phyloP scores from a whole-genome alignment of 2,329 filamentous ascomycete genomes.

The Chaetomium sp. region DNA sequence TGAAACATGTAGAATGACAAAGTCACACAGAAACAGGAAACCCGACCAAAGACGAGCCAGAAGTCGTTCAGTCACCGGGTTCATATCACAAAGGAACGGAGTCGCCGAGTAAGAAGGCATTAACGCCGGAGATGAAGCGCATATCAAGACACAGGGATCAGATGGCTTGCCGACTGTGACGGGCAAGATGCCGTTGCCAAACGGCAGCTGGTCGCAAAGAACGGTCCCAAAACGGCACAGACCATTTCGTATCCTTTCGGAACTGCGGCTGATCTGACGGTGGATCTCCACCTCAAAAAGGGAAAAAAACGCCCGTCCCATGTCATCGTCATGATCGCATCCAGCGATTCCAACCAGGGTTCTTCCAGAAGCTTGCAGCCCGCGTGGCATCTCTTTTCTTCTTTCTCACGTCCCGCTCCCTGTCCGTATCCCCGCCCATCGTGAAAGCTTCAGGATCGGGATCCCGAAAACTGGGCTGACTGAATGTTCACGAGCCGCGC shows the following conservation, averaged over 20 bases:
- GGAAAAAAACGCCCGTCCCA: too few relatives aligned
- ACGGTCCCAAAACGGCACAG: conserved; percentile 1
- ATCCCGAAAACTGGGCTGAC: conserved; percentile 13
- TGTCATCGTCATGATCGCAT: background rate
- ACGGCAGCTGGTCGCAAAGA: background rate
- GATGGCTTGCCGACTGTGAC: background rate
- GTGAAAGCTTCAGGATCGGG: conserved; percentile 6
- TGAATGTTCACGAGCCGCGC: background rate
- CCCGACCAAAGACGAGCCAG: background rate
- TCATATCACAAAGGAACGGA: conserved; percentile 1
- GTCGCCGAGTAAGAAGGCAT: conserved; percentile 25
- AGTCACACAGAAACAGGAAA: conserved; percentile 8
- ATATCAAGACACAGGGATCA: conserved; percentile 21
- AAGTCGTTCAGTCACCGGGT: background rate
- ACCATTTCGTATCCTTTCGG: background rate
- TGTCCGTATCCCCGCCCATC: background rate
- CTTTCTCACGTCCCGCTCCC: background rate
- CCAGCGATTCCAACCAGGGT: background rate
- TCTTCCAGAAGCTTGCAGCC: background rate
- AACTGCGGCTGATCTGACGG: conserved; percentile 11
- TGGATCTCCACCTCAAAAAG: background rate
- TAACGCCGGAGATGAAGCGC: conserved; percentile 34
- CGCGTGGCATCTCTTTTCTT: background rate
- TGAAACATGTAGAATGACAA: conserved; percentile 17
- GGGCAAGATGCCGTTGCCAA: too few relatives aligned